phyloP scores from a whole-genome alignment of 1,284 basidiomycete species.

The Tylopilus sp. region DNA sequence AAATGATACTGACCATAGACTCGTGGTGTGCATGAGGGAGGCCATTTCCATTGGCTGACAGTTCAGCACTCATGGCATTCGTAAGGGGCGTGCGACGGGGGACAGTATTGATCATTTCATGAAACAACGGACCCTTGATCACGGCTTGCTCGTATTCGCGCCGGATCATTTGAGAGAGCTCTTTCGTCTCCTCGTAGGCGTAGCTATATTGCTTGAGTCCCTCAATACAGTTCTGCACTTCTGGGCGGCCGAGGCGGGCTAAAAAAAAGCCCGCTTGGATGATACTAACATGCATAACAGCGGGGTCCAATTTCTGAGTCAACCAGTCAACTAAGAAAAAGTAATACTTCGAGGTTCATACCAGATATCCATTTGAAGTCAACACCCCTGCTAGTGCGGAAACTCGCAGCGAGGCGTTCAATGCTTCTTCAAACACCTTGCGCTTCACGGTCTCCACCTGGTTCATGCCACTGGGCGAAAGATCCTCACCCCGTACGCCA shows the following conservation, averaged over 20 bases:
- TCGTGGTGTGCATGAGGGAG: constrained; percentile 16
- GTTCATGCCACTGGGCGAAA: constrained; percentile 33
- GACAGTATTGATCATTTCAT: constrained; percentile 32
- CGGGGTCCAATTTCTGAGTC: constrained; percentile 67
- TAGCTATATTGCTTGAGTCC: constrained; percentile 85
- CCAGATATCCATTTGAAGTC: constrained; percentile 80
- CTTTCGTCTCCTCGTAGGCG: constrained; percentile 81
- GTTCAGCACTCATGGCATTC: constrained; percentile 12
- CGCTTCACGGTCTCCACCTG: constrained; percentile 65
- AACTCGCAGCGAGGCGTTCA: constrained; percentile 82
- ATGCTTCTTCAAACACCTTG: constrained; percentile 73
- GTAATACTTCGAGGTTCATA: constrained; percentile 32
- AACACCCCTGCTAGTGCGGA: constrained; percentile 80
- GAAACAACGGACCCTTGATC: constrained; percentile 29
- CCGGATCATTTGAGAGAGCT: constrained; percentile 68
- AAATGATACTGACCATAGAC: constrained; percentile 14
- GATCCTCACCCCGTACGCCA: constrained; percentile 64
- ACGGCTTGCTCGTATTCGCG: constrained; percentile 48
- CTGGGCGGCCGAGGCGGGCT: constrained; percentile 74
- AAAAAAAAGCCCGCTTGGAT: constrained; percentile 81
- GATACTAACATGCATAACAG: constrained; percentile 81
- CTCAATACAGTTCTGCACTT: constrained; percentile 77
- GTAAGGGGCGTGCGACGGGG: constrained; percentile 19
- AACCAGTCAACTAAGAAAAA: constrained; percentile 11
- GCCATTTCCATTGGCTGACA: constrained; percentile 22